Evolutionary conservation across 2,329 filamentous ascomycete species (phyloP).

Genomic region (Scortechinia acanthostroma): DNA sequence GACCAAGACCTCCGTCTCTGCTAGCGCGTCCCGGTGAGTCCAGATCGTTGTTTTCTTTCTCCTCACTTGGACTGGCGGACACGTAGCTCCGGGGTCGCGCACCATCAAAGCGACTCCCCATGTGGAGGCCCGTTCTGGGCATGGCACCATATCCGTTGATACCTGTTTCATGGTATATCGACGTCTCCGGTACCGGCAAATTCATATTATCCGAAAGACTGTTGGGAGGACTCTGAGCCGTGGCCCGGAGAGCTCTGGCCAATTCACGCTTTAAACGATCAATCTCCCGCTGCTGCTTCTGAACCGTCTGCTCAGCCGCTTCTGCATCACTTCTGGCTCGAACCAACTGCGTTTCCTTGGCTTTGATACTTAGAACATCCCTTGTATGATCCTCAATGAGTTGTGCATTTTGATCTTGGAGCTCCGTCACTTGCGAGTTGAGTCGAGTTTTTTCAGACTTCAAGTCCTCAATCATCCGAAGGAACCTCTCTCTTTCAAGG

Average conservation of each 20-base stretch:
- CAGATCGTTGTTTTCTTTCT: neutral
- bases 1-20: neutral
- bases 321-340: slow-evolving; percentile 85
- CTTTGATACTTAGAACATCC: slow-evolving; percentile 92
- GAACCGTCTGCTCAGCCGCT: slow-evolving; percentile 77
- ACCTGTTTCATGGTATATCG: slow-evolving; percentile 48
- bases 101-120: slow-evolving; percentile 52
- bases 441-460: slow-evolving; percentile 76
- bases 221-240: slow-evolving; percentile 21
- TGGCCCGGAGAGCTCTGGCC: slow-evolving; percentile 47
- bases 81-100: slow-evolving; percentile 68
- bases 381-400: slow-evolving; percentile 95
- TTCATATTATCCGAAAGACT: slow-evolving; percentile 15
- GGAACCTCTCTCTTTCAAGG: slow-evolving; percentile 71
- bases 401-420: slow-evolving; percentile 94
- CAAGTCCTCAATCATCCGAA: slow-evolving; percentile 71
- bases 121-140: slow-evolving; percentile 19
- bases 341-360: slow-evolving; percentile 94
- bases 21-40: neutral
- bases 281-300: slow-evolving; percentile 78
- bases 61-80: neutral
- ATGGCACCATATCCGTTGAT: slow-evolving; percentile 38
- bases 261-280: slow-evolving; percentile 88
- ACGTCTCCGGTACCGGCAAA: slow-evolving; percentile 29
- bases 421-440: slow-evolving; percentile 79